Percentiles rank a stretch among this genome's conserved stretches.
Conservation (phyloP, 257 asterid genomes). For the Fraxinus cuspidata region DNA sequence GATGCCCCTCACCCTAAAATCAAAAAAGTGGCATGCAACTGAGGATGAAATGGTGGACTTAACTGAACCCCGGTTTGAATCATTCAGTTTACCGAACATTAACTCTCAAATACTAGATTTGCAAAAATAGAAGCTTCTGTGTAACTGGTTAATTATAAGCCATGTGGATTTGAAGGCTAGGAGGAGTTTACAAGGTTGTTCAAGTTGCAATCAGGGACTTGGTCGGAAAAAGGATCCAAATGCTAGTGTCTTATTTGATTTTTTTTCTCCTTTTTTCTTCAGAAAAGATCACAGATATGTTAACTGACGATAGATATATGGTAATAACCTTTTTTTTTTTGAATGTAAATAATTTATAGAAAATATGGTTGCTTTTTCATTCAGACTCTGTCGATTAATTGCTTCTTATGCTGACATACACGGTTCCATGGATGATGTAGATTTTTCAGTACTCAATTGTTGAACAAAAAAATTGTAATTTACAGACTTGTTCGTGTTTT, state of each 20-base stretch:
- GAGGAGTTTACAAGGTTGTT: neutral
- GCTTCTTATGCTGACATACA: too few relatives aligned
- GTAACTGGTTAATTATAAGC: neutral
- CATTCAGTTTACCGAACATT: slow-evolving; percentile 53
- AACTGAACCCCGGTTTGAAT: slow-evolving; percentile 79
- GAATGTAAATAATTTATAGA: neutral
- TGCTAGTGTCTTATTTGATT: neutral
- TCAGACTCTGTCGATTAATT: neutral
- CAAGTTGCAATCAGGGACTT: neutral
- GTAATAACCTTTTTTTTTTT: neutral
- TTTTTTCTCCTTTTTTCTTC: neutral
- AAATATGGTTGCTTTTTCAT: neutral
- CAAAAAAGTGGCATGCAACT: slow-evolving; percentile 33
- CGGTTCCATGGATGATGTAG: too few relatives aligned
- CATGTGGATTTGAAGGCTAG: neutral
- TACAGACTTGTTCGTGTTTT: too few relatives aligned
- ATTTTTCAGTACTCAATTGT: too few relatives aligned
- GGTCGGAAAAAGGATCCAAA: neutral
- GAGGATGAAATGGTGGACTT: slow-evolving; percentile 78
- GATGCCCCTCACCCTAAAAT: slow-evolving; percentile 40
- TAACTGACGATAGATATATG: neutral
- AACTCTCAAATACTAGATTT: slow-evolving; percentile 30
- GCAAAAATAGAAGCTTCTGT: neutral
- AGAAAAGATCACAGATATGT: neutral
- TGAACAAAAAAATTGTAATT: too few relatives aligned